These are phyloP conservation scores for Pyronema domesticum DNA, from an alignment of 495 filamentous ascomycete genomes.

Conservation along the genomic window DNA sequence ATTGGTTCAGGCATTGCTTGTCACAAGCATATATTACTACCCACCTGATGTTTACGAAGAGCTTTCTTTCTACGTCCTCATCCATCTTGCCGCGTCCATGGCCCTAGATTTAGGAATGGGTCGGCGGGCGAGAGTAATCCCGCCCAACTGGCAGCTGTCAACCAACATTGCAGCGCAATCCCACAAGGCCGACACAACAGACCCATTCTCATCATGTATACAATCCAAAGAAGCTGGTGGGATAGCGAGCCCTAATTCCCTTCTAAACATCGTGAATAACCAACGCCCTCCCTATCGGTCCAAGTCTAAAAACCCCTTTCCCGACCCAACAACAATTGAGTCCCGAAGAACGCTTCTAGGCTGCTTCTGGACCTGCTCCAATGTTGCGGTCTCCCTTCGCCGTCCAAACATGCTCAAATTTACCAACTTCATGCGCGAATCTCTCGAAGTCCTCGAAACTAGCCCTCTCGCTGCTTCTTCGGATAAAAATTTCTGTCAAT, in stretches of 20 bases:
- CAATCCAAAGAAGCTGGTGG: neutral
- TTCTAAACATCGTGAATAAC: neutral
- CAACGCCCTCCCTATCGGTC: constrained; percentile 1
- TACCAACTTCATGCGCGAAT: constrained; percentile 73
- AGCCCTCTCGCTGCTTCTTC: constrained; percentile 53
- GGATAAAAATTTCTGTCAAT: constrained; percentile 55
- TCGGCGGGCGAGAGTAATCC: constrained; percentile 28
- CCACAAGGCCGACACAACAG: constrained; percentile 6
- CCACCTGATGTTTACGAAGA: constrained; percentile 71
- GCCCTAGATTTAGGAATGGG: constrained; percentile 77
- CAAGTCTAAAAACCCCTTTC: constrained; percentile 27
- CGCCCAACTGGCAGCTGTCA: neutral
- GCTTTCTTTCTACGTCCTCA: constrained; percentile 77
- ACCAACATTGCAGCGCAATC: neutral
- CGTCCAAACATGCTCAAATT: constrained; percentile 69
- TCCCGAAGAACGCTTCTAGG: constrained; percentile 59
- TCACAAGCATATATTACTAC: constrained; percentile 62
- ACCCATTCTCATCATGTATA: constrained; percentile 1
- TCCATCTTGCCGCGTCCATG: constrained; percentile 69
- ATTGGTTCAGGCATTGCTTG: constrained; percentile 60
- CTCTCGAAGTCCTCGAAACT: constrained; percentile 51
- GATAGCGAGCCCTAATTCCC: neutral
- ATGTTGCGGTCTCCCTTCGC: constrained; percentile 58
- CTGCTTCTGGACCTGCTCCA: constrained; percentile 60
- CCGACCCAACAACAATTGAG: constrained; percentile 51